Base-by-base conservation (phyloP, 352 stramenopile genomes). In the Elongisporangium undulatum region DNA sequence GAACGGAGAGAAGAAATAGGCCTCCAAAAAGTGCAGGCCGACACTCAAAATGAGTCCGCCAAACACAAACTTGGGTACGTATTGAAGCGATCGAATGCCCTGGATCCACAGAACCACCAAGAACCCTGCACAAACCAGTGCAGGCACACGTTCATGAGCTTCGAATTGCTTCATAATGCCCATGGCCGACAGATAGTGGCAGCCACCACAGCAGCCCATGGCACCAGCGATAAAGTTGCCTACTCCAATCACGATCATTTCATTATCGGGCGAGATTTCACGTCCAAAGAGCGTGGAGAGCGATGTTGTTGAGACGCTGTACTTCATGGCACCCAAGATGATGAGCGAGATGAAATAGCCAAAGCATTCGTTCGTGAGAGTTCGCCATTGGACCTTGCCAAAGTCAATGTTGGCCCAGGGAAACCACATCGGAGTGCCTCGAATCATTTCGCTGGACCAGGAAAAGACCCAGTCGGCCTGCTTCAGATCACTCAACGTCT, bases 161-260 rank as follows among this genome's bases (percentile, higher is more conserved):
- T 90, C 77, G 54, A 94, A 92, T 55, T 91, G 84, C 58, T 89
- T 87, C 77, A 94, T 89, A 53, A 94, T 91, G 0, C 80, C 82
- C 82, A 94, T 94, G 0, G 85, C 85, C 0, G 82, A 92, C 0
- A 94, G 61, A 56, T 94, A 94, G 55, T 92, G 85, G 49, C 82
- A 92, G 0, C 85, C 85, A 2, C 82, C 85, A 51, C 78, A 90
- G 56, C 82, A 90, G 2, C 85, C 85, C 4, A 92, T 56, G 10
- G 82, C 49, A 0, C 85, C 85, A 29, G 73, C 89, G 1, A 74
- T 60, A 8, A 94, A 74, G 56, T 94, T 94, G 3, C 80, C 85
- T 15, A 91, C 21, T 2, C 85, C 85, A 48, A 94, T 94, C 5
- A 89, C 81, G 20, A 80, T 73, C 80, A 94, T 91, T 58, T 94